A percentile compares a stretch with the other conserved stretches of the same genome.
Evolutionary conservation across 805 yeast species (phyloP).

Genomic region (Saccharomycopsis vini): DNA sequence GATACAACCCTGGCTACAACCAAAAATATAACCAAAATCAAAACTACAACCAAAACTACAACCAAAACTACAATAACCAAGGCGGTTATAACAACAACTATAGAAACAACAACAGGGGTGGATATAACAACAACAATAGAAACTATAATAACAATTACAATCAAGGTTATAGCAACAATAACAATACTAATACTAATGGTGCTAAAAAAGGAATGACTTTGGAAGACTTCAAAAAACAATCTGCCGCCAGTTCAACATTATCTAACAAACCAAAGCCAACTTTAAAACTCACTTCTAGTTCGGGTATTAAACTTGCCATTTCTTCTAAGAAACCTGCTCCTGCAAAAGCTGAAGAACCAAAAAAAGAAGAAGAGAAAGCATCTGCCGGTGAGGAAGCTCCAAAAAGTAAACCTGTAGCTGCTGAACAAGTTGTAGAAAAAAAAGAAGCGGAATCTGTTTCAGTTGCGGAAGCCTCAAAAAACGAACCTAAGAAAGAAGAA

Average conservation of each 20-base stretch:
- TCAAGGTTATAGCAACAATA: conserved; percentile 21
- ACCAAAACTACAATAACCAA: conserved; percentile 18
- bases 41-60: conserved; percentile 20
- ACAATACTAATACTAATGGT: conserved; percentile 19
- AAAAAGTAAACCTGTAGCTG: conserved; percentile 20
- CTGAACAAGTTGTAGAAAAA: conserved; percentile 17
- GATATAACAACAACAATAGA: too few species aligned
- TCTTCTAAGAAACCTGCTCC: conserved; percentile 33
- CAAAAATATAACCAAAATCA: conserved; percentile 4
- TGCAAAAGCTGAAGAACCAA: conserved; percentile 26
- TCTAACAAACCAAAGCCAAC: conserved; percentile 52
- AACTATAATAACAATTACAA: conserved; percentile 17
- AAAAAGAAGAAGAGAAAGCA: conserved; percentile 18
- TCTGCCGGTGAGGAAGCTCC: too few species aligned
- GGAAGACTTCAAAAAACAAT: conserved; percentile 74
- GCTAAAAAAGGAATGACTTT: conserved; percentile 52
- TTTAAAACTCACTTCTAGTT: conserved; percentile 55
- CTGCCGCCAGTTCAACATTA: conserved; percentile 29
- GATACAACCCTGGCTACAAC: conserved; percentile 21
- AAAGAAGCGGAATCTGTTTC: conserved; percentile 22
- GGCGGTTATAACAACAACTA: not conserved
- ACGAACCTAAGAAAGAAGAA: conserved; percentile 16
- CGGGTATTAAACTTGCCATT: conserved; percentile 55
- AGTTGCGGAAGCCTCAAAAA: conserved; percentile 17
- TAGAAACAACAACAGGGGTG: not conserved